phyloP scores from a whole-genome alignment of 495 filamentous ascomycete species.

The Aspergillus hancockii region DNA sequence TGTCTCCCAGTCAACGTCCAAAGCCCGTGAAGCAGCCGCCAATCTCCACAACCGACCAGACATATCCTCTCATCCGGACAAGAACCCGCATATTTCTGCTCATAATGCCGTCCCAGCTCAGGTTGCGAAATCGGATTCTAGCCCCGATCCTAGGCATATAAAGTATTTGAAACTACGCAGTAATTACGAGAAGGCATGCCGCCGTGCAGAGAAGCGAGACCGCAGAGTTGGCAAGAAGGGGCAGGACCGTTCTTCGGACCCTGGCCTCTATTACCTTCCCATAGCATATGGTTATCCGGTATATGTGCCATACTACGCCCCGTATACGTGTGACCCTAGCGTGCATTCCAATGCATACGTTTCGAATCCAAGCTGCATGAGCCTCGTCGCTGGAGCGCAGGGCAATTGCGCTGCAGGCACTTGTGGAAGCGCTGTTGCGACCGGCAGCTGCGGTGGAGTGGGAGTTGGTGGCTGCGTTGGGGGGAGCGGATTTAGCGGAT shows the following conservation, averaged over 20 bases:
- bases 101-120: constrained; percentile 58
- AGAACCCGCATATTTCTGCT: constrained; percentile 70
- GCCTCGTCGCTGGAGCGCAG: constrained; percentile 34
- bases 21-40: constrained; percentile 41
- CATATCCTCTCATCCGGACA: constrained; percentile 56
- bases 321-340: constrained; percentile 51
- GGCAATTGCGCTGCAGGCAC: constrained; percentile 50
- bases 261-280: constrained; percentile 31
- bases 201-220: constrained; percentile 62
- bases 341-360: constrained; percentile 43
- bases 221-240: constrained; percentile 39
- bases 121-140: constrained; percentile 12
- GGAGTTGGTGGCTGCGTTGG: constrained; percentile 36
- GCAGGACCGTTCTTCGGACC: constrained; percentile 32
- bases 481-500: constrained; percentile 37
- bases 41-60: constrained; percentile 54
- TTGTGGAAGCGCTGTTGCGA: constrained; percentile 56
- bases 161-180: constrained; percentile 51
- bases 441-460: constrained; percentile 51
- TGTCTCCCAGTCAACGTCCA: constrained; percentile 28
- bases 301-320: constrained; percentile 53
- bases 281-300: constrained; percentile 49
- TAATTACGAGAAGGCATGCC: constrained; percentile 61
- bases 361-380: constrained; percentile 49
- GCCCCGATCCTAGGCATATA: constrained; percentile 15